A percentile compares a stretch with the other conserved stretches of the same genome.
These are phyloP conservation scores for Globisporangium viniferum DNA, from an alignment of 352 stramenopile genomes.

Conservation along the genomic window DNA sequence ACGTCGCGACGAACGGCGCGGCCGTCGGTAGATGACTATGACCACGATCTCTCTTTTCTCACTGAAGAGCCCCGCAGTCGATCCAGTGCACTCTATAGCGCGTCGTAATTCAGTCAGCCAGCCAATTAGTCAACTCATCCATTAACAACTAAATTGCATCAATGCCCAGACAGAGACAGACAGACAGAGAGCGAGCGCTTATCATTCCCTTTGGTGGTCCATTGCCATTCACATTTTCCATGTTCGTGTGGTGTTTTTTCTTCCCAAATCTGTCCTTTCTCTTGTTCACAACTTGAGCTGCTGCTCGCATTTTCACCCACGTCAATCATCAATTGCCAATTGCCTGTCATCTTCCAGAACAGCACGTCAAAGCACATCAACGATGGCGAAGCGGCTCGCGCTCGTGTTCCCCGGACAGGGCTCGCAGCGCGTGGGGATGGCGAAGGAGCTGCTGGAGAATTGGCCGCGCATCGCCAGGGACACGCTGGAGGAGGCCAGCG, in stretches of 20 bases:
- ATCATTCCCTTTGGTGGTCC: not conserved
- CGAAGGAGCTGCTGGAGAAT: slow-evolving; percentile 62
- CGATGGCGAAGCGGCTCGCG: slow-evolving; percentile 36
- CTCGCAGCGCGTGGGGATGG: slow-evolving; percentile 80
- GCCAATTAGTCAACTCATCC: not conserved
- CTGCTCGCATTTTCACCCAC: not conserved
- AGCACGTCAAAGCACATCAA: not conserved
- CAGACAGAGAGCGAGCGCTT: not conserved
- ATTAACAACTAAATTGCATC: slow-evolving; percentile 6
- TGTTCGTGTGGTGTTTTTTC: not conserved
- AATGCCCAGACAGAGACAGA: not conserved
- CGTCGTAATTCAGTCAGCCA: not conserved
- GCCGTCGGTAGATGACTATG: slow-evolving; percentile 36
- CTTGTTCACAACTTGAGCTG: not conserved
- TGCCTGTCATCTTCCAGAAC: not conserved
- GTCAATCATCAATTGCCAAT: not conserved
- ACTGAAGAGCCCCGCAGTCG: not conserved
- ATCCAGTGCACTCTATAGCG: not conserved
- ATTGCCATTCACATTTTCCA: not conserved
- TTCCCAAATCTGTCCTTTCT: slow-evolving; percentile 1
- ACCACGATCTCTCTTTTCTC: not conserved
- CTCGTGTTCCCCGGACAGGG: slow-evolving; percentile 86
- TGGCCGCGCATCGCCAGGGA: slow-evolving; percentile 57
- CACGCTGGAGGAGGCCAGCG: slow-evolving; percentile 75
- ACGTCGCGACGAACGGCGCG: slow-evolving; percentile 26